Conservation (phyloP, 2,329 filamentous ascomycete species). For the Fusarium coicis region DNA sequence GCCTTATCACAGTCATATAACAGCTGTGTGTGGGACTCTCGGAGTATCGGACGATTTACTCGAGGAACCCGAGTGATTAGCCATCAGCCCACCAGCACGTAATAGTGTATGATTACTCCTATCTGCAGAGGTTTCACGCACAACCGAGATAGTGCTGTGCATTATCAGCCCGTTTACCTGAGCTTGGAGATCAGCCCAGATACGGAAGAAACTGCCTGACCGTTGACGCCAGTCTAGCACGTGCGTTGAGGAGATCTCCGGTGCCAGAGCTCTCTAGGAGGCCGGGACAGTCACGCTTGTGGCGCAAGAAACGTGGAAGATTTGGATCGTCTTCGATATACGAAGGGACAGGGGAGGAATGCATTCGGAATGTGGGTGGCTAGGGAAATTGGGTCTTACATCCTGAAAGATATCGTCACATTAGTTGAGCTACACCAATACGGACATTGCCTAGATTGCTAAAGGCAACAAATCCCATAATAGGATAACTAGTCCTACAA, state of each 20-base stretch:
- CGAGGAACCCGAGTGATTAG: background rate
- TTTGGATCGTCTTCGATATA: background rate
- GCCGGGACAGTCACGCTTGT: background rate
- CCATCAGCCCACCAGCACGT: constrained; percentile 2
- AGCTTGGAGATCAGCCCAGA: background rate
- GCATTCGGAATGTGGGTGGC: background rate
- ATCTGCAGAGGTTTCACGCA: background rate
- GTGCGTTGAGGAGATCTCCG: background rate
- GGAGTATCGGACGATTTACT: background rate
- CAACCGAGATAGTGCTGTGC: background rate
- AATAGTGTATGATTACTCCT: background rate
- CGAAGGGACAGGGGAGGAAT: background rate
- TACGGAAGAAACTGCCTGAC: background rate
- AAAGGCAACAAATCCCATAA: background rate
- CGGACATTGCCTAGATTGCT: background rate
- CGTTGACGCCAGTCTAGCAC: background rate
- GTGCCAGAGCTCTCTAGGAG: background rate
- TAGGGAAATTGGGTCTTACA: background rate
- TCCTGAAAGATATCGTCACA: background rate
- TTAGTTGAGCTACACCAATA: background rate
- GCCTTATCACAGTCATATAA: constrained; percentile 19
- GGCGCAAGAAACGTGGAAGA: background rate
- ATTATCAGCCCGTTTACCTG: constrained; percentile 4
- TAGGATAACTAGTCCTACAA: background rate
- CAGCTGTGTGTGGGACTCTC: background rate